Conservation (phyloP, 2,329 filamentous ascomycete species). For the Microsporum canis region DNA sequence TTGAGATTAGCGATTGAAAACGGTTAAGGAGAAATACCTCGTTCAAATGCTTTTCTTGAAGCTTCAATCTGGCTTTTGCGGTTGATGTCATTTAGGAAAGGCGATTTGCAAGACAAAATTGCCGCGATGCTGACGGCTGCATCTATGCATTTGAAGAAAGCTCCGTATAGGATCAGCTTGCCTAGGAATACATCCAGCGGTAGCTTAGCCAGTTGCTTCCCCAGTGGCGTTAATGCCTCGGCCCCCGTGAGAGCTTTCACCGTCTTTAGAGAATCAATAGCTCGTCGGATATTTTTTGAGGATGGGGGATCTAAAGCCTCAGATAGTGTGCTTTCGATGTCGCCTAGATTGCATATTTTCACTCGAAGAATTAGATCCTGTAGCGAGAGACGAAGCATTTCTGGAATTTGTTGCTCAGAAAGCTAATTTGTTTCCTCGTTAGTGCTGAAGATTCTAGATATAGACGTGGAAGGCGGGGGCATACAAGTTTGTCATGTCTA, state of each 20-base stretch:
- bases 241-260: conserved; percentile 71
- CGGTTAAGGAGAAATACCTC: conserved; percentile 35
- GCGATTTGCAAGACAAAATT: conserved; percentile 87
- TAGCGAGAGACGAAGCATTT: conserved; percentile 86
- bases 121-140: conserved; percentile 85
- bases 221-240: conserved; percentile 79
- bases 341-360: conserved; percentile 92
- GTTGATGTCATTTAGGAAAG: conserved; percentile 78
- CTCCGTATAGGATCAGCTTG: conserved; percentile 78
- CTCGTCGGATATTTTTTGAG: conserved; percentile 81
- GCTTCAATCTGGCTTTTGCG: conserved; percentile 72
- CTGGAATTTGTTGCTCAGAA: conserved; percentile 86
- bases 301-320: conserved; percentile 84
- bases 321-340: conserved; percentile 79
- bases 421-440: conserved; percentile 39
- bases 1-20: too few species aligned
- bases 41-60: conserved; percentile 65
- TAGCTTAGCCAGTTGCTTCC: conserved; percentile 72
- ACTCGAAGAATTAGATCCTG: conserved; percentile 93
- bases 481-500: conserved; percentile 60
- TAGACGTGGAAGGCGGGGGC: conserved; percentile 6
- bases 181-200: conserved; percentile 90
- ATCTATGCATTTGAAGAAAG: conserved; percentile 82
- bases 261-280: conserved; percentile 85
- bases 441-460: neutral